Evolutionary conservation across 768 basidiomycete genomes (phyloP), one percentile per base, ranked within the genome.

Genomic region (Termitomyces sp.): DNA sequence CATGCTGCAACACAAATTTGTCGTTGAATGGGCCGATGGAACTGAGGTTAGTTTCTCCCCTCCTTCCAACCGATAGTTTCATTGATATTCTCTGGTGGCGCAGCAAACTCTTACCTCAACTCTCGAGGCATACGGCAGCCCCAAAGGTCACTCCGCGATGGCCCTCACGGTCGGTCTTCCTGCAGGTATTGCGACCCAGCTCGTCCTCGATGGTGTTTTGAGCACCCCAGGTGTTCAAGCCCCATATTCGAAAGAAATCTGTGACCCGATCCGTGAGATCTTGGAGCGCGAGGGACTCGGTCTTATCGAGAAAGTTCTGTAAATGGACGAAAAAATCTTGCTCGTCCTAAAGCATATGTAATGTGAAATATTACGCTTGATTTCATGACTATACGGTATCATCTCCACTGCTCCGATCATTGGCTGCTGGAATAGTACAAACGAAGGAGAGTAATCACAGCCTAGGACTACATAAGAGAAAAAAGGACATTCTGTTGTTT

Each of bases 1-100:
- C 62, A 93, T 98, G 88, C 86, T 99, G 57, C 96, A 98, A 77
- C 96, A 99, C 84, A 96, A 96, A 80, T 98, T 99, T 72, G 77
- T 93, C 67, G 88, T 98, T 42, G 88, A 95, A 71, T 91, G 90
- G 84, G 81, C 83, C 38, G 93, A 98, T 69, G 95, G 96, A 51
- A 82, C 76, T 52, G 78, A 83, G 76, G 89, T 87, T 62, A 56
- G 83, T 67, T 50, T 25, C 59, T 29, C 57, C 15, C 38, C 25
- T 25, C 34, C 46, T 43, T 32, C 11, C 9, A 40, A 37, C 17
- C 4, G 46, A 40, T 15, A 15, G 10, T 37, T 29, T 14, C 8
- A 48, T 63, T 67, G 55, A 52, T 47, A 45, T 51, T 5, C 56
- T 20, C 34, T 56, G 10, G 12, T 57, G 47, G 37, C 2, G 32